A percentile compares a stretch with the other conserved stretches of the same genome.
Conservation (phyloP, 495 filamentous ascomycete species). For the Aspergillus kassunensis region DNA sequence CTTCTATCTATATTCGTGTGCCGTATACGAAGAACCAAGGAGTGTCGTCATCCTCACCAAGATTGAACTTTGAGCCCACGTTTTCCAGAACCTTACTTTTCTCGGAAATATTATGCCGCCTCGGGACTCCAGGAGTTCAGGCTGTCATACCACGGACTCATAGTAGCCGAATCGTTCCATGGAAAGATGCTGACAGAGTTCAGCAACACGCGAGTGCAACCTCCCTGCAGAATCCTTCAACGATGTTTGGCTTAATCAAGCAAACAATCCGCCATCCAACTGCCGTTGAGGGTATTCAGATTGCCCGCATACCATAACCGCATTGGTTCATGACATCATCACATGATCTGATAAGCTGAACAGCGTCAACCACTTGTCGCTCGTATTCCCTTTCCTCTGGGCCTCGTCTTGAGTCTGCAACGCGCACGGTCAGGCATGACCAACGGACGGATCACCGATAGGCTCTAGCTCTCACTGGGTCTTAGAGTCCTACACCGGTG, state of each 20-base stretch:
- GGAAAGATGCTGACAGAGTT: not conserved
- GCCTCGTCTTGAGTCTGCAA: too few species aligned
- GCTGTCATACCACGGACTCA: not conserved
- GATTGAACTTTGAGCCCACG: too few species aligned
- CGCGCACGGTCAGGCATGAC: too few species aligned
- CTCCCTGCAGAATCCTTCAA: too few species aligned
- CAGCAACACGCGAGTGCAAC: not conserved
- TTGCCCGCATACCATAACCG: not conserved
- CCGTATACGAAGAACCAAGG: too few species aligned
- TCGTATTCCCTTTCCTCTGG: not conserved
- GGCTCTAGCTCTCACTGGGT: not conserved
- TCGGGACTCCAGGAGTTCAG: not conserved
- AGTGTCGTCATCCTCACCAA: too few species aligned
- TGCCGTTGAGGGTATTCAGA: too few species aligned
- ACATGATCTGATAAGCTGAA: slow-evolving; percentile 3
- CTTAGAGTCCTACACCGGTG: slow-evolving; percentile 6
- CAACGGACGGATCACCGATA: not conserved
- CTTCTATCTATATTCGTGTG: too few species aligned
- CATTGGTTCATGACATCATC: slow-evolving; percentile 6
- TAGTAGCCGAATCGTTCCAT: not conserved
- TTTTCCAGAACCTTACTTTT: too few species aligned
- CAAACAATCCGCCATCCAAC: too few species aligned
- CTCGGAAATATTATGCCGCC: not conserved
- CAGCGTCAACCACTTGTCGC: not conserved
- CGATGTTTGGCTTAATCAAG: too few species aligned